Evolutionary conservation across 495 filamentous ascomycete species (phyloP).

Genomic region (Eremomyces bilateralis): DNA sequence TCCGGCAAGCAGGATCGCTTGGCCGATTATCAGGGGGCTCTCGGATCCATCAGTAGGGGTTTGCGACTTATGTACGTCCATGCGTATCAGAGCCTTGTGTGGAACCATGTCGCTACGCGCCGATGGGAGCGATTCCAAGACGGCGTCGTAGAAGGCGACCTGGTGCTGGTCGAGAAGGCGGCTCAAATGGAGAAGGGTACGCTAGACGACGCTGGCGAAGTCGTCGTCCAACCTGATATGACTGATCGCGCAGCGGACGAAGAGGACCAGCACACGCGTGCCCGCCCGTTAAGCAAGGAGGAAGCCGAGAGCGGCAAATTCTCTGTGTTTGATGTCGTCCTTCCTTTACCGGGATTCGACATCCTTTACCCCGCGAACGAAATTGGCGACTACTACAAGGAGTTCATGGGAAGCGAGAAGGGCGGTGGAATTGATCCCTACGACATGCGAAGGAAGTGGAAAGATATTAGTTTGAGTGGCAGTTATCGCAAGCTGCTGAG

Average conservation of each 20-base stretch:
- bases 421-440: constrained; percentile 63
- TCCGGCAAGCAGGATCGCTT: constrained; percentile 9
- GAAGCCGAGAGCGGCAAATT: constrained; percentile 66
- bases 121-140: constrained; percentile 53
- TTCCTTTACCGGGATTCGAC: constrained; percentile 84
- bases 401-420: constrained; percentile 58
- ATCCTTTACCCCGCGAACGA: constrained; percentile 66
- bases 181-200: constrained; percentile 16
- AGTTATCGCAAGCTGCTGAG: constrained; percentile 69
- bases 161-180: constrained; percentile 41
- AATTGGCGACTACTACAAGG: constrained; percentile 57
- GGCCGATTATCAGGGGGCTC: constrained; percentile 54
- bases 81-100: constrained; percentile 83
- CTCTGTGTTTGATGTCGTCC: constrained; percentile 73
- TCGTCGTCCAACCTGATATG: constrained; percentile 35
- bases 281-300: constrained; percentile 48
- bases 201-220: constrained; percentile 48
- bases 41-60: constrained; percentile 52
- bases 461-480: constrained; percentile 74
- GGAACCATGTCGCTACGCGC: constrained; percentile 64
- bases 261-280: constrained; percentile 40
- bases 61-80: constrained; percentile 88
- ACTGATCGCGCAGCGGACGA: constrained; percentile 33
- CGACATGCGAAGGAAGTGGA: constrained; percentile 68
- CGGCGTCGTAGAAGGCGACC: constrained; percentile 61